phyloP scores from a whole-genome alignment of 257 asterid genomes.

The Anisodus acutangulus region DNA sequence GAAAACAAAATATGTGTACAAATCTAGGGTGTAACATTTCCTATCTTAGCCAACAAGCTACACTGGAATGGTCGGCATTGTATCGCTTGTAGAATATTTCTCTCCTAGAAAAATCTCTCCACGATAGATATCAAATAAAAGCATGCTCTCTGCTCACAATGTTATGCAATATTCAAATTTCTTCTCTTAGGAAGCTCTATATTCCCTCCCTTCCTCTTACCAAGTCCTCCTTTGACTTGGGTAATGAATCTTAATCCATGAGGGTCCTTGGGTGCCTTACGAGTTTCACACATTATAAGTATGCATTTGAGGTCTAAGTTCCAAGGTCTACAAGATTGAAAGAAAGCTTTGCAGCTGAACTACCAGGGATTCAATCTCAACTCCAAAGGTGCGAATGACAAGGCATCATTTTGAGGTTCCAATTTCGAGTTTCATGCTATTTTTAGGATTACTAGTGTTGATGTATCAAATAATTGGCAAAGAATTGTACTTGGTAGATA shows the following conservation, averaged over 20 bases:
- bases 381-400: background rate
- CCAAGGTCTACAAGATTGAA: background rate
- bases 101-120: background rate
- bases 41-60: background rate
- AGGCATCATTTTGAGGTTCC: background rate
- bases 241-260: background rate
- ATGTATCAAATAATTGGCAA: background rate
- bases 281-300: background rate
- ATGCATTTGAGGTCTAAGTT: background rate
- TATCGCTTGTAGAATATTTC: background rate
- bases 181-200: background rate
- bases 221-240: background rate
- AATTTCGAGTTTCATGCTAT: background rate
- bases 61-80: background rate
- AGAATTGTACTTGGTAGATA: slow-evolving; percentile 15
- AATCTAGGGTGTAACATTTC: background rate
- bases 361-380: background rate
- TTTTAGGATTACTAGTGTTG: background rate
- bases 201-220: background rate
- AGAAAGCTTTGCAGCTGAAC: background rate
- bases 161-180: background rate
- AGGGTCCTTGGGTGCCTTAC: background rate
- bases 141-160: background rate
- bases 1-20: background rate
- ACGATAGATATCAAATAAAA: background rate